Base-by-base conservation (phyloP, 768 basidiomycete species). In the Naganishia vishniacii region DNA sequence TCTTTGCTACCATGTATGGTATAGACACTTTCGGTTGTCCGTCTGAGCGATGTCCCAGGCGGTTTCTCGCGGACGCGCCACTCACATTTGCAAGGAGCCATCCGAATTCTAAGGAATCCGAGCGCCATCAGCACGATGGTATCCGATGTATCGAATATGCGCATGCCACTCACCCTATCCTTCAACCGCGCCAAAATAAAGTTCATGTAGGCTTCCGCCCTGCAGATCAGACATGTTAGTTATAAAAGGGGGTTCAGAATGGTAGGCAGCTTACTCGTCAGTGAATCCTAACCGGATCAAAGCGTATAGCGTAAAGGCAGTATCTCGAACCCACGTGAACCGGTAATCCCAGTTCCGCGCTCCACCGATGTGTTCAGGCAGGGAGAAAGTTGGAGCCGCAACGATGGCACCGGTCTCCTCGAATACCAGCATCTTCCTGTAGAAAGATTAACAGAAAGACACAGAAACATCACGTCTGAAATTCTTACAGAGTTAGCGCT, bases 301-400 rank as follows among this genome's bases (percentile, higher is more conserved):
- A 0, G 93, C 94, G 72, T 98, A 99, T 5, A 98, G 82, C 0
- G 91, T 91, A 81, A 99, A 99, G 0, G 88, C 89, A 0, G 91
- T 87, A 72, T 99, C 94, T n/a, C 94, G 86, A 71, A 97, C 90
- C 80, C 79, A 80, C 12, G 76, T 75, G 71, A 73, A 78, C 16
- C 77, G 70, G 59, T 75, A 76, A 51, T 63, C 48, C 89, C 91
- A 94, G 71, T 94, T 94, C 61, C 92, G 81, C 0, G 85, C 85
- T 0, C 92, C 92, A 0, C 92, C 92, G 32, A 95, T 88, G 66
- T 85, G 87, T 73, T 95, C 93, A 0, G 93, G 93, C 12, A 97
- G 79, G 67, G 89, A 90, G 78, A 98, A 97, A 0, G 93, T 97
- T 0, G 94, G 91, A 67, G 90, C 91, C 0, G 94, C 94, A 8